These are phyloP conservation scores for Fusarium acutatum DNA, from an alignment of 2,329 filamentous ascomycete species.

Conservation along the genomic window DNA sequence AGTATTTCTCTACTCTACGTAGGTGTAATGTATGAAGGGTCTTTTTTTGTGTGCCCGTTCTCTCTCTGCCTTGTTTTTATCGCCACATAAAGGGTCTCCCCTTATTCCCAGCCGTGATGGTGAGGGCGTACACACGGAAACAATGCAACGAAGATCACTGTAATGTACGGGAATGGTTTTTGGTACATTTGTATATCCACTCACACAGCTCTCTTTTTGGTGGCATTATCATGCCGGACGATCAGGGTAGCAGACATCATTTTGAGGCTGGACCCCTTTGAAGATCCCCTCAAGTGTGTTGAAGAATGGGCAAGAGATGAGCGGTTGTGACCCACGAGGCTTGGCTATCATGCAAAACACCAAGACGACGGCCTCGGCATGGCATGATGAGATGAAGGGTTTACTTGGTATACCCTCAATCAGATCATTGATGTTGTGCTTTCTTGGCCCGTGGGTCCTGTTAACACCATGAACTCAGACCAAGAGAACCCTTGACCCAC, in stretches of 20 bases:
- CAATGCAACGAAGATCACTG: slow-evolving; percentile 23
- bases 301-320: not conserved
- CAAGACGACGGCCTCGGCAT: slow-evolving; percentile 9
- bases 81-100: slow-evolving; percentile 21
- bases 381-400: not conserved
- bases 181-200: slow-evolving; percentile 1
- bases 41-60: not conserved
- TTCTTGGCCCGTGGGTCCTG: slow-evolving; percentile 11
- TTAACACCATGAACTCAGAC: not conserved
- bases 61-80: not conserved
- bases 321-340: not conserved
- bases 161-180: not conserved
- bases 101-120: not conserved
- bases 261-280: slow-evolving; percentile 10
- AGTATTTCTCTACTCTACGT: not conserved
- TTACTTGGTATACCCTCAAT: slow-evolving; percentile 23
- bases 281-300: slow-evolving; percentile 1
- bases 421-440: slow-evolving; percentile 23
- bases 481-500: slow-evolving; percentile 9
- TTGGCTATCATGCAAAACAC: slow-evolving; percentile 24
- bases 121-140: slow-evolving; percentile 13
- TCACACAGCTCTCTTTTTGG: slow-evolving; percentile 1
- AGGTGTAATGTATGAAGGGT: slow-evolving; percentile 29
- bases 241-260: slow-evolving; percentile 30
- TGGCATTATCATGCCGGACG: slow-evolving; percentile 23